Base-by-base conservation (phyloP, 2,329 filamentous ascomycete species). In the Elsinoe ampelina region DNA sequence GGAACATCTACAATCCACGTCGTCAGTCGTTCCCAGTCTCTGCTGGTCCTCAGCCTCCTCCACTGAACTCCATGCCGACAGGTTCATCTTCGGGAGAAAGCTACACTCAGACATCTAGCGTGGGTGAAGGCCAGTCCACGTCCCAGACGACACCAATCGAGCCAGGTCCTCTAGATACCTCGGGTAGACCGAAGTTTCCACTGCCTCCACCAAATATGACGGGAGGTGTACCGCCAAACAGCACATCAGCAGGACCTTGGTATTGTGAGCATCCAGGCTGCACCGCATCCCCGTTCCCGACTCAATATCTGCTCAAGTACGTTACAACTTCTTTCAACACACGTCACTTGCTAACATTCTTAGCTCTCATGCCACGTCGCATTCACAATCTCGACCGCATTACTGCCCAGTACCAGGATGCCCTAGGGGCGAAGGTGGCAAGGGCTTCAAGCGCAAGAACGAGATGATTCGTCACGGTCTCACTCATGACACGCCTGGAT, bases 401-500 rank as follows among this genome's bases (percentile, higher is more conserved):
- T 85, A 81, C 64, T 85, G 82, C 65, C 78, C 81, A 1, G 76
- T 83, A 7, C 69, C 73, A 20, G 77, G 73, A 3, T 85, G 82
- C 63, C 72, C 79, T 11, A 76, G 82, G 38, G 76, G 73, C n/a
- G 73, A 79, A 60, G 80, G 80, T n/a, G 82, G 82, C 17, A 81
- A 81, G 64, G 82, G 82, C 1, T 85, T 85, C 72, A 85, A 85
- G 66, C 76, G 82, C 32, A 85, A 85, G 66, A 85, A 85, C 61
- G 82, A 85, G 66, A 85, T 85, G 82, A 84, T 84, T 60, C 75
- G 82, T n/a, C 82, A 85, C 65, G 91, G 92, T 1, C 79, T 97
- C 2, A 93, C 97, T 3, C 93, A 98, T 67, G 86, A 90, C 62
- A 95, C 89, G 6, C 93, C 93, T 1, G 92, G 92, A 59, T 98